Evolutionary conservation across 495 filamentous ascomycete genomes (phyloP).

Genomic region (Xylaria curta): DNA sequence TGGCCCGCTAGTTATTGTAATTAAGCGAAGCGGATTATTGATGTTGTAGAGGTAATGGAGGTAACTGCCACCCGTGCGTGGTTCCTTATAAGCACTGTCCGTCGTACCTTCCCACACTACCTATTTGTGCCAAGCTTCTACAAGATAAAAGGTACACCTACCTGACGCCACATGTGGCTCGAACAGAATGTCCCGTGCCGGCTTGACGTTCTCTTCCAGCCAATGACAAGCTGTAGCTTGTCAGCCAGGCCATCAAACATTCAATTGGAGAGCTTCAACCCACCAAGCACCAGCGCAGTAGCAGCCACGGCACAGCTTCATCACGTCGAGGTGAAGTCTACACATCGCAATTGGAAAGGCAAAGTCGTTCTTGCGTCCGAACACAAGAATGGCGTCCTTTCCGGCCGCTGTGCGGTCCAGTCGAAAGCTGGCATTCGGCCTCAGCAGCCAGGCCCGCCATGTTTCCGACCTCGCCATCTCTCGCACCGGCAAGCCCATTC

Average conservation of each 20-base stretch:
- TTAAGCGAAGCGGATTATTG: too few species aligned
- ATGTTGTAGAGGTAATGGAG: too few species aligned
- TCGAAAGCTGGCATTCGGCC: slow-evolving; percentile 38
- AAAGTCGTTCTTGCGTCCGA: slow-evolving; percentile 43
- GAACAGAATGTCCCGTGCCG: background rate
- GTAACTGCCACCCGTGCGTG: too few species aligned
- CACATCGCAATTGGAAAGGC: slow-evolving; percentile 40
- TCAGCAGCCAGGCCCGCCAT: slow-evolving; percentile 37
- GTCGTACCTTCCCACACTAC: too few species aligned
- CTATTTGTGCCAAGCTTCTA: too few species aligned
- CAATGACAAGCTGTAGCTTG: slow-evolving; percentile 37
- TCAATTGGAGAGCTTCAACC: slow-evolving; percentile 34
- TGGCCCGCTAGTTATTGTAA: too few species aligned
- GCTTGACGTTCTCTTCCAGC: slow-evolving; percentile 12
- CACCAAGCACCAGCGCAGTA: slow-evolving; percentile 26
- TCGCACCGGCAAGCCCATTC: slow-evolving; percentile 84
- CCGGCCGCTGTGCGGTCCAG: slow-evolving; percentile 55
- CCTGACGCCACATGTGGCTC: slow-evolving; percentile 10
- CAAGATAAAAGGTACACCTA: too few species aligned
- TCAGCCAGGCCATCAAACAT: slow-evolving; percentile 18
- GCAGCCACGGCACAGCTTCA: slow-evolving; percentile 27
- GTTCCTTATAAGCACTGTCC: too few species aligned
- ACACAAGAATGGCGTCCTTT: slow-evolving; percentile 55
- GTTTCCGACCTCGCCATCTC: slow-evolving; percentile 84
- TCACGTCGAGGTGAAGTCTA: slow-evolving; percentile 26